These are phyloP conservation scores for Saccharomycopsis amapae DNA, from an alignment of 805 yeast species.

Conservation along the genomic window DNA sequence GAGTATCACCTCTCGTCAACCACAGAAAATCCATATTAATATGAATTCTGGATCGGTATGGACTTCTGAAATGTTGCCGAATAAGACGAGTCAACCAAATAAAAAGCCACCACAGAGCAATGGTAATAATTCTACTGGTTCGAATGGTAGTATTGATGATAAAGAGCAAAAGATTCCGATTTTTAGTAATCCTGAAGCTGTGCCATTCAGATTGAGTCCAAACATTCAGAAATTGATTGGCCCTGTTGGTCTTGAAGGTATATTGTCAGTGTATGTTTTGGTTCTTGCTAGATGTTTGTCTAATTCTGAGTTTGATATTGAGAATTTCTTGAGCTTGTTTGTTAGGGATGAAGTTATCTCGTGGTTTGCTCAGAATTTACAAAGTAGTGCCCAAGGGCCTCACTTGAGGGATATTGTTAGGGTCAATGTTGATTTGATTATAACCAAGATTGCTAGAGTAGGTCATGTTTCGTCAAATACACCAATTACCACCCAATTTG, in stretches of 20 bases:
- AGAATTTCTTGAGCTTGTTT: constrained; percentile 84
- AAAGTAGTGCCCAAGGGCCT: constrained; percentile 75
- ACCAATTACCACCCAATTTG: constrained; percentile 76
- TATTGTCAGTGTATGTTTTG: constrained; percentile 77
- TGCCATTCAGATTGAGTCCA: constrained; percentile 95
- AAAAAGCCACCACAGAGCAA: constrained; percentile 31
- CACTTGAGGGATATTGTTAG: constrained; percentile 83
- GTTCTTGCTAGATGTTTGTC: constrained; percentile 81
- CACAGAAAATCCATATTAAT: constrained; percentile 84
- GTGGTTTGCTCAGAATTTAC: constrained; percentile 74
- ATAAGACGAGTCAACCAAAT: constrained; percentile 48
- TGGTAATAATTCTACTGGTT: constrained; percentile 36
- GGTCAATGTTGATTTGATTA: constrained; percentile 78
- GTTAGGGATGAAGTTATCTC: constrained; percentile 93
- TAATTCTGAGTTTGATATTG: constrained; percentile 88
- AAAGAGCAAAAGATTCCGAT: constrained; percentile 45
- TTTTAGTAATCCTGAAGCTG: constrained; percentile 85
- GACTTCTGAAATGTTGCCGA: constrained; percentile 94
- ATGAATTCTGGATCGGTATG: constrained; percentile 80
- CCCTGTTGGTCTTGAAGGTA: constrained; percentile 87
- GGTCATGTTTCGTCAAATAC: constrained; percentile 52
- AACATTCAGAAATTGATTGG: constrained; percentile 92
- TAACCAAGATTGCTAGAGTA: constrained; percentile 70
- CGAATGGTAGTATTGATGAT: constrained; percentile 42
- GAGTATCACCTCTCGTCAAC: constrained; percentile 88